phyloP scores from a whole-genome alignment of 2,329 filamentous ascomycete species.

The Colletotrichum chrysophilum region DNA sequence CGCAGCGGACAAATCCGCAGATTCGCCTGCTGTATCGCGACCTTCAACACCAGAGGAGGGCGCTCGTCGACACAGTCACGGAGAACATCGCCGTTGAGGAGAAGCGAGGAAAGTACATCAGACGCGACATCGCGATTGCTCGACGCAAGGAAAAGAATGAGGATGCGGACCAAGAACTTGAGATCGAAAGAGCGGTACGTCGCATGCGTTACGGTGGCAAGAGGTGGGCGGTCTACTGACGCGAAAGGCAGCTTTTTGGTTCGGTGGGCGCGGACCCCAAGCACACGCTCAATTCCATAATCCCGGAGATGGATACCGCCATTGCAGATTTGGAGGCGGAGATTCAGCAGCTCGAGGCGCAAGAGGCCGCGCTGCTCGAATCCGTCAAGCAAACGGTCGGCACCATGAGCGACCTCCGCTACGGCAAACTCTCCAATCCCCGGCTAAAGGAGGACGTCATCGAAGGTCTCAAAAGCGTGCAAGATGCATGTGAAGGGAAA shows the following conservation, averaged over 20 bases:
- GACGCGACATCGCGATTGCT: slow-evolving; percentile 60
- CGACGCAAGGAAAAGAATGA: slow-evolving; percentile 57
- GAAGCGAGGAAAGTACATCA: slow-evolving; percentile 62
- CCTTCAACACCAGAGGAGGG: slow-evolving; percentile 75
- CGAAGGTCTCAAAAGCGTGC: slow-evolving; percentile 67
- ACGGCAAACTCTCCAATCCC: slow-evolving; percentile 74
- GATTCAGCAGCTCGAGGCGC: slow-evolving; percentile 67
- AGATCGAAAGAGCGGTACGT: slow-evolving; percentile 64
- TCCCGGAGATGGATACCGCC: slow-evolving; percentile 73
- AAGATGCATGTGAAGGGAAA: slow-evolving; percentile 64
- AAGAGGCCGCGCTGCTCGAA: slow-evolving; percentile 64
- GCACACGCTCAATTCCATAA: slow-evolving; percentile 69
- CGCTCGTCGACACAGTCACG: slow-evolving; percentile 70
- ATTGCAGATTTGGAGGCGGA: slow-evolving; percentile 70
- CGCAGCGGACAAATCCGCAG: slow-evolving; percentile 68
- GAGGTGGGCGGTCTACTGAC: neutral
- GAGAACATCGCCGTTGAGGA: slow-evolving; percentile 70
- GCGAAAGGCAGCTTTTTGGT: slow-evolving; percentile 60
- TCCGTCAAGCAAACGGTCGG: slow-evolving; percentile 71
- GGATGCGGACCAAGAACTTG: slow-evolving; percentile 66
- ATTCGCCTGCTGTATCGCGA: slow-evolving; percentile 78
- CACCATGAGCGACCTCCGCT: slow-evolving; percentile 80
- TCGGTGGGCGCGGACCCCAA: slow-evolving; percentile 48
- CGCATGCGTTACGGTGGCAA: neutral
- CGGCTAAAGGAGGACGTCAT: slow-evolving; percentile 71